A percentile compares a stretch with the other conserved stretches of the same genome.
Conservation (phyloP, 495 filamentous ascomycete genomes). For the Penicillium egyptiacum region DNA sequence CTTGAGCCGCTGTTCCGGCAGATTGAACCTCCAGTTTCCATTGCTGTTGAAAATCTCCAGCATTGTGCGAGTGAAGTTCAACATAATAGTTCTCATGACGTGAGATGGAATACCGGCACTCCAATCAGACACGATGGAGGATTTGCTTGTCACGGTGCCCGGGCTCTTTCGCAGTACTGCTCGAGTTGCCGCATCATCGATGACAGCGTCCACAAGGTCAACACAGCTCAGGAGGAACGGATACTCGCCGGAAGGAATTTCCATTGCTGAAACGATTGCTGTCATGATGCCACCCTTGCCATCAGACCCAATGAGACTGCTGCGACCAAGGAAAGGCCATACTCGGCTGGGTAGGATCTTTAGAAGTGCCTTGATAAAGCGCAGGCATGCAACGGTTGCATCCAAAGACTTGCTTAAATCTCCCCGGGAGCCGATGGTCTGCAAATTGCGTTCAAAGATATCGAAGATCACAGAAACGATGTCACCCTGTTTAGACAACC, state of each 20-base stretch:
- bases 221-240: constrained; percentile 72
- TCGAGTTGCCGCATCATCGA: constrained; percentile 73
- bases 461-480: constrained; percentile 79
- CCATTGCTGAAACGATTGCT: constrained; percentile 69
- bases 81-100: constrained; percentile 68
- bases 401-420: constrained; percentile 53
- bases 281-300: constrained; percentile 71
- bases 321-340: constrained; percentile 85
- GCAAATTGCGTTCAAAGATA: constrained; percentile 75
- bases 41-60: constrained; percentile 82
- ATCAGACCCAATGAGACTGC: constrained; percentile 69
- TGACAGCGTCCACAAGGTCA: constrained; percentile 67
- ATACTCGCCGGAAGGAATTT: constrained; percentile 72
- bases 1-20: constrained; percentile 62
- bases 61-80: constrained; percentile 67
- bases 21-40: constrained; percentile 76
- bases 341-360: constrained; percentile 73
- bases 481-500: constrained; percentile 70
- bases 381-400: constrained; percentile 69
- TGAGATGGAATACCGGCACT: constrained; percentile 75
- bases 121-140: constrained; percentile 52
- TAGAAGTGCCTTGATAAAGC: constrained; percentile 72
- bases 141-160: constrained; percentile 50
- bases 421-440: constrained; percentile 57
- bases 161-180: constrained; percentile 69